Base-by-base conservation (phyloP, 208 protist species). In the Wallacemonas sp. region DNA sequence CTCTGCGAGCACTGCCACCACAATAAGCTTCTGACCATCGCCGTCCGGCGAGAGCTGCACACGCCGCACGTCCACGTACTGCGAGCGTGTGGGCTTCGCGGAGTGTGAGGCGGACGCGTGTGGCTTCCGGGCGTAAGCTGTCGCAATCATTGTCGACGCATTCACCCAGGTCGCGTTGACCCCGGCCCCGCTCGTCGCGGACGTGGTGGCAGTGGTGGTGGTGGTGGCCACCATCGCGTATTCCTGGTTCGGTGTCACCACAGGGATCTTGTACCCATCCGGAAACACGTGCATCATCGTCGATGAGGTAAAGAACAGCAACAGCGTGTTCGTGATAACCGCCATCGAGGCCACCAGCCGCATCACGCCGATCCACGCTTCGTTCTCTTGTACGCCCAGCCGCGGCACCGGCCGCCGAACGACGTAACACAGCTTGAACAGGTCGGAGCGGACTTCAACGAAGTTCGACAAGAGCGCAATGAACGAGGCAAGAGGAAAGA, bases 371-470 rank as follows among this genome's bases (percentile, higher is more conserved):
- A 64, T 70, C 79, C 79, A 89, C 33, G 73, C 73, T 22, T 38
- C 32, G 46, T 69, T 81, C 46, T 83, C 72, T 32, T 55, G 27
- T 32, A 77, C 46, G 2, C 85, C 85, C 8, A 85, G 69, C 3
- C 75, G 65, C 17, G 79, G 73, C 5, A 78, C 48, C 1, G 85
- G 79, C 10, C 86, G 78, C 9, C 73, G 76, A 29, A 79, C 67
- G 5, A 85, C 75, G 62, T 79, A 83, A 46, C 77, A 81, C 38
- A 92, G 65, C 63, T 87, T 92, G 68, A 89, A 87, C 10, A 85
- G 52, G 57, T 89, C 77, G 22, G 74, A 85, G 30, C 70, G 67
- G 19, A 87, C 73, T 66, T 87, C 81, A 30, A 92, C 48, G 41
- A 87, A 61, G 78, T 93, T 93, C n/a, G 76, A 87, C 34, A 88